Evolutionary conservation across 768 basidiomycete genomes (phyloP), one percentile per base, ranked within the genome.

Genomic region (Hortiboletus campestris): DNA sequence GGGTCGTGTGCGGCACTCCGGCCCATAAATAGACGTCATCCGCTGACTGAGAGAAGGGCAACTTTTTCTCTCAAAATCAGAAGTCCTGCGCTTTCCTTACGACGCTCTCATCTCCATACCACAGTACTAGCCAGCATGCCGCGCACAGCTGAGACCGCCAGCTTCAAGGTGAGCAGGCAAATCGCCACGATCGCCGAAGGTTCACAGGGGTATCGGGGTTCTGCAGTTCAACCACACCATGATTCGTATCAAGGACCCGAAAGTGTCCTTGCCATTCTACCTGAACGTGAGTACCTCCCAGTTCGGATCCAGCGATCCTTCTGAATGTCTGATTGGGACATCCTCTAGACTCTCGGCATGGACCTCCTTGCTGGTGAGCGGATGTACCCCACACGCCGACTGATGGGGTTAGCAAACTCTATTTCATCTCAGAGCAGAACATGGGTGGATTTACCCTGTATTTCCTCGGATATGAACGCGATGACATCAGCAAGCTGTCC

Each of bases 191-290:
- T 39, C 19, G 22, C 28, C 17, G 22, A 25, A 6, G 8, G n/a
- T 25, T 57, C n/a, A 55, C 29, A 41, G 40, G 46, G 50, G 17
- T 35, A 44, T 52, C 14, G 48, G 36, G 9, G 20, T 39, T 38
- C 25, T 34, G 40, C 57, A 89, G 87, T 85, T 89, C 74, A 91
- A 92, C 68, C 91, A 94, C 71, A 90, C 88, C 19, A 93, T 92
- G 92, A 70, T 94, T 63, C 83, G 94, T 63, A 79, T 96, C 69
- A 94, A 87, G 76, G 92, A 96, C 68, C 88, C 93, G 9, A 84
- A 92, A 61, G 78, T 74, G 43, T 94, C 92, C 17, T 68, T 96
- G 57, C 75, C 79, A 20, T 98, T 94, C 73, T 96, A 96, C 75
- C 78, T 80, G 53, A 81, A 91, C 40, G 88, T 84, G 51, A 63